phyloP scores from a whole-genome alignment of 2,329 filamentous ascomycete genomes.

The Trichoderma sp. region DNA sequence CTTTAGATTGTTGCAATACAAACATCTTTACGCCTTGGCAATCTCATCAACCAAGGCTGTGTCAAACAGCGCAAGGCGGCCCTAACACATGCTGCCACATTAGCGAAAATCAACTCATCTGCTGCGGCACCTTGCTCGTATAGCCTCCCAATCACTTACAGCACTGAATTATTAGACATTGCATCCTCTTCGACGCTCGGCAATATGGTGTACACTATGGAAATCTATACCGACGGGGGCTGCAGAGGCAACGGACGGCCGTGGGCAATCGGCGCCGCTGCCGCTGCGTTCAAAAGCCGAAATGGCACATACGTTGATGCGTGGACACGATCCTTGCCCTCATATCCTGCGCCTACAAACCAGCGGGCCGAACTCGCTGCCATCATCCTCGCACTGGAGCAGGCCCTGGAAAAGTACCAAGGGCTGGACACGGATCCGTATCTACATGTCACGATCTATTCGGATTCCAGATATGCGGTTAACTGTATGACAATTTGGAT shows the following conservation, averaged over 20 bases:
- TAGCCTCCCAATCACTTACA: neutral
- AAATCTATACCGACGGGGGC: neutral
- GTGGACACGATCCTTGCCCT: neutral
- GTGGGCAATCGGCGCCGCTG: neutral
- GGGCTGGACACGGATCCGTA: neutral
- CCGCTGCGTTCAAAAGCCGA: neutral
- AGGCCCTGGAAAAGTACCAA: neutral
- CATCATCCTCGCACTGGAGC: neutral
- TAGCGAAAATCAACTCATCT: neutral
- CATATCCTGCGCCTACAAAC: neutral
- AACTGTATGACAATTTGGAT: neutral
- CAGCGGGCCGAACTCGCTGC: neutral
- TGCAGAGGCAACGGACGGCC: too few species aligned
- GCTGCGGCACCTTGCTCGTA: neutral
- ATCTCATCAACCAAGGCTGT: too few species aligned
- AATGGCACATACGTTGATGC: neutral
- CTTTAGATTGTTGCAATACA: too few species aligned
- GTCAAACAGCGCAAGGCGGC: too few species aligned
- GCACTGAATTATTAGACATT: neutral
- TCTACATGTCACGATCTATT: neutral
- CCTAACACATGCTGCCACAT: too few species aligned
- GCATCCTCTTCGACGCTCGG: neutral
- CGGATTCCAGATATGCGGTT: neutral
- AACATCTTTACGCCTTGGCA: too few species aligned
- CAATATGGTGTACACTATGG: neutral